Evolutionary conservation across 495 filamentous ascomycete species (phyloP).

Genomic region (Tuber borchii): DNA sequence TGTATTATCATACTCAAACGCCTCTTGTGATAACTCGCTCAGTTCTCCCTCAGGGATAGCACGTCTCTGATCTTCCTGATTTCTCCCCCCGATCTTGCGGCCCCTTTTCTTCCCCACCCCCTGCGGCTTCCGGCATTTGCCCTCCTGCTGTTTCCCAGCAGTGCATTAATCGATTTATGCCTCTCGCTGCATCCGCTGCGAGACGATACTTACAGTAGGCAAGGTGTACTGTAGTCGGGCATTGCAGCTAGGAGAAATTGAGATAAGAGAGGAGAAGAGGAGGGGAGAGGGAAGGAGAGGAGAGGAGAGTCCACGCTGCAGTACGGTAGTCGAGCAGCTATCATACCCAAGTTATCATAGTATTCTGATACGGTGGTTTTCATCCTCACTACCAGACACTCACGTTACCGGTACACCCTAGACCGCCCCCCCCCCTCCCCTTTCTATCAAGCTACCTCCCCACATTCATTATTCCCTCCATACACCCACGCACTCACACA

Average conservation of each 20-base stretch:
- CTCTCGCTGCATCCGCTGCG: background rate
- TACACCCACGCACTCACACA: background rate
- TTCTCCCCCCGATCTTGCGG: background rate
- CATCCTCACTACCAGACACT: background rate
- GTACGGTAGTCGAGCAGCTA: background rate
- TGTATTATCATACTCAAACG: background rate
- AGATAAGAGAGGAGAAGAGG: background rate
- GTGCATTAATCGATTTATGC: background rate
- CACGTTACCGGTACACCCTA: background rate
- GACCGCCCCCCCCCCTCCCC: background rate
- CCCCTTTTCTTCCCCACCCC: background rate
- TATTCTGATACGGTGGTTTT: background rate
- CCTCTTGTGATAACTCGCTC: slow-evolving; percentile 4
- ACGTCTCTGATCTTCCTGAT: background rate
- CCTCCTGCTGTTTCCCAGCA: background rate
- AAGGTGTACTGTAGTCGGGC: background rate
- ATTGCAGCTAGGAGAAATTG: background rate
- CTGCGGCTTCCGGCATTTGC: background rate
- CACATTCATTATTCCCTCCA: slow-evolving; percentile 4
- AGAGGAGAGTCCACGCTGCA: background rate
- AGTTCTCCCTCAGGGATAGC: background rate
- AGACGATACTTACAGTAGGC: background rate
- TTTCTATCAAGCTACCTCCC: background rate
- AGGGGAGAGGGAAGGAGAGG: background rate
- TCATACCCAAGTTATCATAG: background rate